Conservation (phyloP, 768 basidiomycete species). For the Tremella yokohamensis region DNA sequence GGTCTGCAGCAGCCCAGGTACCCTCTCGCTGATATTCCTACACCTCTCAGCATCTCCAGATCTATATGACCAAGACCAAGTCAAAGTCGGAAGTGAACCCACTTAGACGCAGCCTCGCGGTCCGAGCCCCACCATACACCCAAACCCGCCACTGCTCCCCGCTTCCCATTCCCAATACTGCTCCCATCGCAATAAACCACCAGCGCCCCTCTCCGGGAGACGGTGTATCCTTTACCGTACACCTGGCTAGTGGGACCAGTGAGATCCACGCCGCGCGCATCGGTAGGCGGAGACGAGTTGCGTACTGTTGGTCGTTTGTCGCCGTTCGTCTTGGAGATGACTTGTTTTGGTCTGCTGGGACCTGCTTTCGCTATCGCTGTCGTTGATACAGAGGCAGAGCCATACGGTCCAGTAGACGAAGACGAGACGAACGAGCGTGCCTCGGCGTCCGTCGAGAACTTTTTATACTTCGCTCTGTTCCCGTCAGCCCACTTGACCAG, state of each 20-base stretch:
- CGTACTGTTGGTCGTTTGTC: constrained; percentile 14
- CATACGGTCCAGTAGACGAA: constrained; percentile 8
- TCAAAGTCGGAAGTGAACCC: constrained; percentile 3
- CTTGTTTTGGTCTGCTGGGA: background rate
- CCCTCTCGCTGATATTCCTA: constrained; percentile 71
- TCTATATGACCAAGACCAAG: background rate
- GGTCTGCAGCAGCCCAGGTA: constrained; percentile 50
- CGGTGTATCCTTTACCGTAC: constrained; percentile 29
- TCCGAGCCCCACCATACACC: constrained; percentile 83
- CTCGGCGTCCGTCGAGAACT: constrained; percentile 59
- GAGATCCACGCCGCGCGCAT: constrained; percentile 5
- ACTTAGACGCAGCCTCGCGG: constrained; percentile 34
- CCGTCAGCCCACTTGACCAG: constrained; percentile 6
- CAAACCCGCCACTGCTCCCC: constrained; percentile 67
- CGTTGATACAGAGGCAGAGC: constrained; percentile 15
- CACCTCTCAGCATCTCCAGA: background rate
- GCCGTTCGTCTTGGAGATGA: constrained; percentile 7
- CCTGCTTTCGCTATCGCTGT: constrained; percentile 9
- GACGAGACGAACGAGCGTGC: constrained; percentile 60
- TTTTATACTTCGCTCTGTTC: constrained; percentile 61
- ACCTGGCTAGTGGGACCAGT: constrained; percentile 13
- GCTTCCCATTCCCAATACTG: constrained; percentile 74
- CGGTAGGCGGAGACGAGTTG: constrained; percentile 19
- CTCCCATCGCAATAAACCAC: constrained; percentile 85
- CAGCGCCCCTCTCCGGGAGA: constrained; percentile 23